Conservation (phyloP, 345 rosid genomes). For the Lepidium didymum region DNA sequence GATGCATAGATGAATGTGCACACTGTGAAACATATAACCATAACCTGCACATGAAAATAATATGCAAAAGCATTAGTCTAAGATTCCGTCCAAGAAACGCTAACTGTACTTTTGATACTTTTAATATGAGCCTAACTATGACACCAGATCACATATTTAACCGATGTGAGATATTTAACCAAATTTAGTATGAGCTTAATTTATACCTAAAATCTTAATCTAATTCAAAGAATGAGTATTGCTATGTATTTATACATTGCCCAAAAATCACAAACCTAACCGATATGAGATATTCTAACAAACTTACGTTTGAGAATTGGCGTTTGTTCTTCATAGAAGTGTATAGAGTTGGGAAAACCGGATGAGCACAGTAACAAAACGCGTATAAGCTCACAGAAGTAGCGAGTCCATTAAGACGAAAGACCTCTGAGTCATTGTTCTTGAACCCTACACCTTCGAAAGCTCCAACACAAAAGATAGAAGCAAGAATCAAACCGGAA, state of each 20-base stretch:
- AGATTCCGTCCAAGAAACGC: neutral
- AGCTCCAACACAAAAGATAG: constrained; percentile 66
- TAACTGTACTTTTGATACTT: neutral
- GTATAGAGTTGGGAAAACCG: constrained; percentile 81
- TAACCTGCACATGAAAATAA: constrained; percentile 30
- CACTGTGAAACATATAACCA: constrained; percentile 43
- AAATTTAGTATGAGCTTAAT: too few relatives aligned
- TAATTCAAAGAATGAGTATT: too few relatives aligned
- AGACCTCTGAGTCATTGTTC: constrained; percentile 30
- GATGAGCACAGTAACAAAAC: constrained; percentile 94
- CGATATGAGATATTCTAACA: neutral
- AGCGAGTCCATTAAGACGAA: constrained; percentile 52
- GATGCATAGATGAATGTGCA: constrained; percentile 46
- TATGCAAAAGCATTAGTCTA: neutral
- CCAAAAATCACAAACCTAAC: too few relatives aligned
- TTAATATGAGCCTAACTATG: too few relatives aligned
- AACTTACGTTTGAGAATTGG: constrained; percentile 74
- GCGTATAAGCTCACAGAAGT: constrained; percentile 78
- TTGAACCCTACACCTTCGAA: constrained; percentile 68
- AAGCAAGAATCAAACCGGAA: constrained; percentile 58
- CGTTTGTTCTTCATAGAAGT: constrained; percentile 70
- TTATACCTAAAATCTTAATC: too few relatives aligned
- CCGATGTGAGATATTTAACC: too few relatives aligned
- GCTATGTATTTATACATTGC: neutral
- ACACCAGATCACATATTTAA: too few relatives aligned